Evolutionary conservation across 2,329 filamentous ascomycete species (phyloP), one percentile per base, ranked within the genome.

Genomic region (Elsinoe ampelina): DNA sequence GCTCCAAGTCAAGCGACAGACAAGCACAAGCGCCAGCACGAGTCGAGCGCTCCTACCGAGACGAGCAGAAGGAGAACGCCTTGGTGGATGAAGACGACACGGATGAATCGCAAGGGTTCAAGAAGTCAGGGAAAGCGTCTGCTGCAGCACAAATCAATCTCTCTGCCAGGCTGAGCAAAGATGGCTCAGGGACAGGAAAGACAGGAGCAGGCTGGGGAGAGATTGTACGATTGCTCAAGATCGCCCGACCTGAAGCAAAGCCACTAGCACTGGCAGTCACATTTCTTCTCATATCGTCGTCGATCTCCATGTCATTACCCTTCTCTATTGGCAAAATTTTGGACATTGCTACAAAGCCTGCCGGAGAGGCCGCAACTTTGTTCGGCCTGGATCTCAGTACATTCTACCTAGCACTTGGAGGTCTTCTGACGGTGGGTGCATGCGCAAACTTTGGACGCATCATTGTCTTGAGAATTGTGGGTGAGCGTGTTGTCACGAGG

Each of bases 301-400:
- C 84, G 54, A 90, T 98, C 63, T 95, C 91, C 58, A 95, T 98
- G 87, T 91, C 89, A 1, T 88, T 98, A 59, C 93, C 93, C 1
- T 95, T 96, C 68, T 95, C 91, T 0, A 95, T 98, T 62, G 93
- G 93, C 57, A 92, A 91, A 68, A 95, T 98, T 60, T 77, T 98
- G 69, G 93, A 98, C 72, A 82, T 93, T 55, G 89, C 92, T 7
- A 95, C 90, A 8, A 86, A 90, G 65, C 78, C 81, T 39, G 26
- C 17, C 13, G 76, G 77, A 17, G 83, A 70, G 22, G 66, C 86
- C 54, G 86, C 75, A 35, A 81, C 82, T 57, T 77, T 97, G 11
- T 93, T 97, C 68, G 93, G 93, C 17, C 73, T 97, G 59, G 87
- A 86, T 42, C 77, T 95, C 67, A 84, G 82, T 38, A 89, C 95